phyloP scores from a whole-genome alignment of 441 rosid species.

The Geranium incanum region DNA sequence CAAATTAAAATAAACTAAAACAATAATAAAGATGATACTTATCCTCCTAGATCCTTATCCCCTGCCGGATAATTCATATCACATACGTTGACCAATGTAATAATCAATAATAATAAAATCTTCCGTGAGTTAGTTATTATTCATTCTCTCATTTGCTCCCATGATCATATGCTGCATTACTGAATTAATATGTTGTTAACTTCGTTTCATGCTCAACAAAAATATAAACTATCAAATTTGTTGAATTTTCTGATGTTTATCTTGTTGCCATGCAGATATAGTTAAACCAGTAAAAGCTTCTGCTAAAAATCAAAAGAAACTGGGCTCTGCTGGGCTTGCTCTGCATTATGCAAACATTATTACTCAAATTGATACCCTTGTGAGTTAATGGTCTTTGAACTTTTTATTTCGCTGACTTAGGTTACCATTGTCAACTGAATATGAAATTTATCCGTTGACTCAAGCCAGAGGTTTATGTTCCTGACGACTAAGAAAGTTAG shows the following conservation, averaged over 20 bases:
- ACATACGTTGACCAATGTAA: no score
- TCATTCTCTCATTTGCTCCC: no score
- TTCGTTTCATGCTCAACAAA: no score
- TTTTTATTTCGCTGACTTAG: no score
- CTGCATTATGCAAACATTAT: conserved; percentile 94
- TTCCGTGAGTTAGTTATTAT: no score
- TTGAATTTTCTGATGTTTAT: conserved; percentile 12
- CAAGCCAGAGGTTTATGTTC: not conserved
- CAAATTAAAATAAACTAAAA: no score
- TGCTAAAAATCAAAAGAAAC: conserved; percentile 37
- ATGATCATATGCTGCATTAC: not conserved
- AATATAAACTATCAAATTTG: not conserved
- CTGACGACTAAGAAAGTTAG: not conserved
- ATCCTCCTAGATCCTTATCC: not conserved
- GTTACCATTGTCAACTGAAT: no score
- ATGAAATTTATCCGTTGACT: not conserved
- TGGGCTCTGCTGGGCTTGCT: conserved; percentile 93
- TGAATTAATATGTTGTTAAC: not conserved
- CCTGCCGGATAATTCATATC: no score
- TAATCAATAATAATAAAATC: no score
- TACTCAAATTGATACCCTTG: conserved; percentile 86
- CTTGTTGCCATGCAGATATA: conserved; percentile 39
- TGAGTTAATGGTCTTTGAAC: conserved; percentile 35
- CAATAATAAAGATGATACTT: not conserved
- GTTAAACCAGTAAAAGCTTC: conserved; percentile 43